These are phyloP conservation scores for Erodium maritimum DNA, from an alignment of 345 rosid genomes.

Conservation along the genomic window DNA sequence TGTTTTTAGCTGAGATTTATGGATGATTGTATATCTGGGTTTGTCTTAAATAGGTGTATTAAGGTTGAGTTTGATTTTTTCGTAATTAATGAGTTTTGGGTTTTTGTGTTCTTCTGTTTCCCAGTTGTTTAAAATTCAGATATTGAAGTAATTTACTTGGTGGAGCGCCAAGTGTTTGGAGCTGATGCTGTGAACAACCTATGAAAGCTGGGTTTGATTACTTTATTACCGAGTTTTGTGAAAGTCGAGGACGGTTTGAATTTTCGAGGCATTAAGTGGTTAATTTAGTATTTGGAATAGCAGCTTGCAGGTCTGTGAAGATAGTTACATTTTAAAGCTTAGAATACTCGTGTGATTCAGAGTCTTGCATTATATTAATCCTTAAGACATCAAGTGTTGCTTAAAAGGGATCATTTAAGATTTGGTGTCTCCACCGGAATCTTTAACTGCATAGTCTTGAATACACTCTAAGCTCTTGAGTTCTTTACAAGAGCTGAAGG, in stretches of 20 bases:
- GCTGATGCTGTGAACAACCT: not conserved
- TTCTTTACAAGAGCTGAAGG: not conserved
- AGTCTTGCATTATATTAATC: slow-evolving; percentile 11
- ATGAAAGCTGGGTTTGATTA: not conserved
- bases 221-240: slow-evolving; percentile 13
- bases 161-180: not conserved
- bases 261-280: slow-evolving; percentile 15
- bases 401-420: not conserved
- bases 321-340: slow-evolving; percentile 1
- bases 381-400: not conserved
- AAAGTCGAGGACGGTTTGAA: slow-evolving; percentile 17
- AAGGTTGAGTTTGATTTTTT: not conserved
- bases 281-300: slow-evolving; percentile 11
- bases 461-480: not conserved
- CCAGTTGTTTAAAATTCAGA: no score
- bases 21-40: not conserved
- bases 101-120: not conserved
- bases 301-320: slow-evolving; percentile 13
- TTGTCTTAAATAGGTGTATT: not conserved
- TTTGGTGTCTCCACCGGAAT: not conserved
- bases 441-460: not conserved
- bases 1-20: not conserved
- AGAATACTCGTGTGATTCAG: not conserved
- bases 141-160: not conserved
- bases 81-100: not conserved